Percentiles rank a stretch among this genome's conserved stretches.
These are phyloP conservation scores for Skeletonema costatum DNA, from an alignment of 108 stramenopile genomes.

Conservation along the genomic window DNA sequence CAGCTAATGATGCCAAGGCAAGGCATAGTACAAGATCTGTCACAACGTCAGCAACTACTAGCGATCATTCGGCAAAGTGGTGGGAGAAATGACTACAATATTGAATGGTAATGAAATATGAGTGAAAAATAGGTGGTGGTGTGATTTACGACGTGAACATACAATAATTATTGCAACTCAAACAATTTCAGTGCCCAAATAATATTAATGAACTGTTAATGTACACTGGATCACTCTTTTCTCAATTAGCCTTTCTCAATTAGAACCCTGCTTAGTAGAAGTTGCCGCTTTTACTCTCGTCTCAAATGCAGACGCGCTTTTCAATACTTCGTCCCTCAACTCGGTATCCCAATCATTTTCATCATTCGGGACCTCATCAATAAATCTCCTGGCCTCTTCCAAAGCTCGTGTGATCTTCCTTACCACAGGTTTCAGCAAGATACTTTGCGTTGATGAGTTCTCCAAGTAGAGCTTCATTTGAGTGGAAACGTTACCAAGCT, in stretches of 20 bases:
- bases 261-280: not conserved
- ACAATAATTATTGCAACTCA: not conserved
- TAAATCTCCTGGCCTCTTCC: constrained; percentile 63
- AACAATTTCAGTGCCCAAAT: not conserved
- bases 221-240: not conserved
- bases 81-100: not conserved
- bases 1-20: not conserved
- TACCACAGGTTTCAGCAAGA: constrained; percentile 82
- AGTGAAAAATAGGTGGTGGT: not conserved
- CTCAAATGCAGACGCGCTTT: constrained; percentile 33
- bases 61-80: not conserved
- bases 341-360: constrained; percentile 63
- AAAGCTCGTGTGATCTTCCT: constrained; percentile 71
- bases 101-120: not conserved
- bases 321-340: constrained; percentile 45
- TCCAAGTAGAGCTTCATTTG: constrained; percentile 86
- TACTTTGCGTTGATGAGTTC: constrained; percentile 78
- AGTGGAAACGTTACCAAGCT: constrained; percentile 51
- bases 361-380: constrained; percentile 49
- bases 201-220: not conserved
- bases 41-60: not conserved
- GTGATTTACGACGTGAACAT: not conserved
- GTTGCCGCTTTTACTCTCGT: constrained; percentile 37
- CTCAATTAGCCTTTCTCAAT: constrained; percentile 11
- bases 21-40: not conserved